Percentiles rank a stretch among this genome's conserved stretches.
These are phyloP conservation scores for Echinochloa phyllopogon DNA, from an alignment of 176 grass and related monocot genomes.

Conservation along the genomic window DNA sequence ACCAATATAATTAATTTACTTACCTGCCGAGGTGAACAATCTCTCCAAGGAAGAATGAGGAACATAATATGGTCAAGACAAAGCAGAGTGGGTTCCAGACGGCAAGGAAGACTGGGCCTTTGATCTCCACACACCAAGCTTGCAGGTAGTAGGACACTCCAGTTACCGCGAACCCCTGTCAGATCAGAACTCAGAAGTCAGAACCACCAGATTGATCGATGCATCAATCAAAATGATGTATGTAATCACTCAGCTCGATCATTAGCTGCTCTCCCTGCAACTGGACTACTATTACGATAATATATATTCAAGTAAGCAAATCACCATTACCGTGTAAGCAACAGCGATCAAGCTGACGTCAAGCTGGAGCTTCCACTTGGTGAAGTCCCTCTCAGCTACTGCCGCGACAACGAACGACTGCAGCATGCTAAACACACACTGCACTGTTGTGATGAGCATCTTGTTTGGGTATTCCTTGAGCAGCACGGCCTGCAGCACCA, in stretches of 20 bases:
- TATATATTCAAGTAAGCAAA: not conserved
- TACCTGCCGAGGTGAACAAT: constrained; percentile 45
- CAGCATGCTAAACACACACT: constrained; percentile 49
- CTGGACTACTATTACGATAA: not conserved
- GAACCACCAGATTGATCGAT: not conserved
- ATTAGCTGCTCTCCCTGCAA: not conserved
- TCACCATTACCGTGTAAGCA: not conserved
- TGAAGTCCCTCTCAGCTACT: constrained; percentile 46
- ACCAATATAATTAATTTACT: not conserved
- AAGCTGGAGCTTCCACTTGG: constrained; percentile 53
- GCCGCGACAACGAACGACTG: constrained; percentile 45
- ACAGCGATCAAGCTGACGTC: constrained; percentile 51
- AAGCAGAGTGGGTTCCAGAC: constrained; percentile 46
- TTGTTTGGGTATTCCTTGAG: constrained; percentile 61
- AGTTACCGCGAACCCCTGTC: constrained; percentile 39
- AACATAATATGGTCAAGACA: constrained; percentile 41
- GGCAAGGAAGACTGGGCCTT: constrained; percentile 55
- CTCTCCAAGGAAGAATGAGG: constrained; percentile 41
- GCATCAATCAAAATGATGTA: not conserved
- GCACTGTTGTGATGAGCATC: constrained; percentile 45
- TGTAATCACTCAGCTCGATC: no score
- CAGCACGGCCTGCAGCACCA: constrained; percentile 47
- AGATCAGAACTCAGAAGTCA: not conserved
- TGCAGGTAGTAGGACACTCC: constrained; percentile 49
- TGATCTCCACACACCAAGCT: constrained; percentile 49